Evolutionary conservation across 2,329 filamentous ascomycete species (phyloP), one percentile per base, ranked within the genome.

Genomic region (Colletotrichum sublineola): DNA sequence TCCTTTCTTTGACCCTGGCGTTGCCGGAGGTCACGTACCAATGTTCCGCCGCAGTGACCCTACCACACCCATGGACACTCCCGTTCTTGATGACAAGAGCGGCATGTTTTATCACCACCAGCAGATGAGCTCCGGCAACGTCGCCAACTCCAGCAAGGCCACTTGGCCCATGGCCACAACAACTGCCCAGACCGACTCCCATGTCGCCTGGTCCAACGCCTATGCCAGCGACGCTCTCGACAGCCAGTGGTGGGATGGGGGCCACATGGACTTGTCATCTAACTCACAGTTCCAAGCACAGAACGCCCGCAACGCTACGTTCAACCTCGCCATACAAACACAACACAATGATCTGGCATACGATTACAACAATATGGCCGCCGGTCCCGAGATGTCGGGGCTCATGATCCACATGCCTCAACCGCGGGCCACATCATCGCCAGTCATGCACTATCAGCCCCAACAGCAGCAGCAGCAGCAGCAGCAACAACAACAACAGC

Each of bases 341-440:
- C 82, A 84, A 53, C 83, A 84, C 29, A 76, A 77, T 11, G 82
- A 83, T 29, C 76, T 85, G 52, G 76, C 81, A 0, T 85, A 84
- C 68, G 83, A 85, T 56, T 84, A 83, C 73, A 66, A 74, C 38
- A 68, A 70, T 29, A 68, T 81, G 71, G 76, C 80, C 31, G 76
- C 79, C 58, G 78, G 77, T 73, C 74, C 76, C 15, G 75, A 78
- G 36, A 74, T 77, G 75, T 68, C 74, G 24, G 85, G 85, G 1
- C 84, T 89, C 70, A 86, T 87, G 84, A 86, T 89, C 70, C 85
- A 88, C 75, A 87, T 88, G 86, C 86, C 86, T 24, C 86, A 86
- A 71, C 82, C 85, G 5, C 84, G 80, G 0, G 73, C 77, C 6
- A 78, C 81, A 0, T 79, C 80, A 38, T 79, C 83, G 7, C 78